Evolutionary conservation across 805 yeast species (phyloP).

Genomic region (Ogataea kodamae): DNA sequence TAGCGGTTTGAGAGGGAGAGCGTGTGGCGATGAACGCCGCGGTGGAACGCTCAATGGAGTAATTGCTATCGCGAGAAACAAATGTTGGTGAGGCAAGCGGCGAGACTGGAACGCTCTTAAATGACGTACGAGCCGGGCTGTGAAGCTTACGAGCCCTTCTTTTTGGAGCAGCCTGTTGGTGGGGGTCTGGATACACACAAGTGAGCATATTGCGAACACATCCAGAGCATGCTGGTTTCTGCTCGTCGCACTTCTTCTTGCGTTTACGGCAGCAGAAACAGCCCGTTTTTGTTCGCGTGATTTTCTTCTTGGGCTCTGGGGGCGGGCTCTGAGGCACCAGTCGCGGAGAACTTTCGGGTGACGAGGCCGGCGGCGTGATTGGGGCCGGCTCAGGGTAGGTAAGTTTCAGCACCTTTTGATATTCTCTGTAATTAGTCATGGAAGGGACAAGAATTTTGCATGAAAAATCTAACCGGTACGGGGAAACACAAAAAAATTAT

Average conservation of each 20-base stretch:
- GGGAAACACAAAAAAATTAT: slow-evolving; percentile 4
- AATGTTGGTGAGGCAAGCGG: slow-evolving; percentile 28
- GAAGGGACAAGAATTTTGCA: slow-evolving; percentile 1
- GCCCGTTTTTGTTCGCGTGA: slow-evolving; percentile 37
- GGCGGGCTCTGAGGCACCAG: slow-evolving; percentile 9
- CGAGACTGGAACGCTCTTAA: slow-evolving; percentile 16
- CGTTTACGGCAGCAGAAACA: slow-evolving; percentile 37
- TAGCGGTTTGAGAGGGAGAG: background rate
- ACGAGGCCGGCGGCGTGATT: slow-evolving; percentile 23
- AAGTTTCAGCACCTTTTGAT: slow-evolving; percentile 31
- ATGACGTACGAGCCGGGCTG: slow-evolving; percentile 2
- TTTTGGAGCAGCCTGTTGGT: slow-evolving; percentile 18
- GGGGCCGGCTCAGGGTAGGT: slow-evolving; percentile 5
- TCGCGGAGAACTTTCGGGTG: slow-evolving; percentile 23
- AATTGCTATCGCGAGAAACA: too few relatives aligned
- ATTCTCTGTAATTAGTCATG: slow-evolving; percentile 33
- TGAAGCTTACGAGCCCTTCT: slow-evolving; percentile 6
- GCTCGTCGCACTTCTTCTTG: slow-evolving; percentile 39
- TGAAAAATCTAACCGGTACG: slow-evolving; percentile 7
- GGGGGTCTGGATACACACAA: slow-evolving; percentile 33
- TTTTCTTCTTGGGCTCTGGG: slow-evolving; percentile 23
- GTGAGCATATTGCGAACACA: slow-evolving; percentile 33
- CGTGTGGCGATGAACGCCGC: too few relatives aligned
- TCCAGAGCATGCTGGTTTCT: slow-evolving; percentile 34
- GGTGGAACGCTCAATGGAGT: too few relatives aligned